Evolutionary conservation across 257 asterid genomes (phyloP).

Genomic region (Salvia miltiorrhiza): DNA sequence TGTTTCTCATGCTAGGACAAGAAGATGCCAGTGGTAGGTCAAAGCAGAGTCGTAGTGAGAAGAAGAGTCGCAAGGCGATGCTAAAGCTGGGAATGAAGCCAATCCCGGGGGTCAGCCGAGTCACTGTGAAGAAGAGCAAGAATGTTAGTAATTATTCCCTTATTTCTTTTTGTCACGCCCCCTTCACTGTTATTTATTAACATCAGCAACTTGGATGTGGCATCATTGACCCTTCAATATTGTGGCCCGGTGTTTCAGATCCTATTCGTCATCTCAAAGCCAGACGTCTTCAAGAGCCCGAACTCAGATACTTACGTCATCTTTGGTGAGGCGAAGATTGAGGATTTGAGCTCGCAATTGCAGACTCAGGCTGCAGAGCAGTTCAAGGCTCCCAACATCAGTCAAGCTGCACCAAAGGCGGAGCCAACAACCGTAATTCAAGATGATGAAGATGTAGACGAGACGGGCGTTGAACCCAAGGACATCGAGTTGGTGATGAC

Average conservation of each 20-base stretch:
- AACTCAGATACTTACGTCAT: constrained; percentile 42
- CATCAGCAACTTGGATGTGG: not conserved
- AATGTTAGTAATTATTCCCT: constrained; percentile 20
- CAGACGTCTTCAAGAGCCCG: constrained; percentile 52
- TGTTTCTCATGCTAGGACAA: constrained; percentile 27
- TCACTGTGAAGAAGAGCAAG: constrained; percentile 52
- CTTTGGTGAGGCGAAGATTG: constrained; percentile 50
- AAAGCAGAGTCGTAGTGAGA: constrained; percentile 50
- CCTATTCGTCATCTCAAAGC: constrained; percentile 49
- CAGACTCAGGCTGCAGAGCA: constrained; percentile 55
- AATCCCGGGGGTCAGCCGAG: constrained; percentile 46
- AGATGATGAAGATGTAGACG: constrained; percentile 71
- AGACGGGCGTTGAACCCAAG: constrained; percentile 60
- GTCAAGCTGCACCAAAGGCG: constrained; percentile 39
- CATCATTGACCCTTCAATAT: not conserved
- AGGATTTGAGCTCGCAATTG: constrained; percentile 51
- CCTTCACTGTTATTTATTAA: not conserved
- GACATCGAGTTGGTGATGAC: constrained; percentile 71
- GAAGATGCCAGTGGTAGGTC: constrained; percentile 41
- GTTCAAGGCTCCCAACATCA: constrained; percentile 51
- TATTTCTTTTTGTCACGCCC: not conserved
- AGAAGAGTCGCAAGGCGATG: constrained; percentile 57
- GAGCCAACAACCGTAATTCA: constrained; percentile 46
- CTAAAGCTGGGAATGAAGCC: constrained; percentile 48
- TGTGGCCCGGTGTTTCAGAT: constrained; percentile 27